A percentile compares a stretch with the other conserved stretches of the same genome.
Conservation (phyloP, 345 rosid species). For the Arabidopsis thaliana region TAIR10.1 NC_003075.7:18561001-18561500, state of each 20-base stretch:
- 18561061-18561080: slow-evolving; percentile 39
- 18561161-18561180: slow-evolving; percentile 19
- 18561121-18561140: slow-evolving; percentile 29
- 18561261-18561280: slow-evolving; percentile 57
- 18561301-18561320: slow-evolving; percentile 74
- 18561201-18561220: slow-evolving; percentile 42
- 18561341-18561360: slow-evolving; percentile 52
- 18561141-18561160: slow-evolving; percentile 32
- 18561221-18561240: slow-evolving; percentile 65
- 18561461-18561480: slow-evolving; percentile 70
- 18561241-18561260: slow-evolving; percentile 66
- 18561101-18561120: slow-evolving; percentile 43
- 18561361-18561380: slow-evolving; percentile 62
- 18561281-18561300: slow-evolving; percentile 60
- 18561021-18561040: slow-evolving; percentile 43
- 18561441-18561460: background rate
- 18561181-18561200: slow-evolving; percentile 14
- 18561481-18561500: slow-evolving; percentile 87
- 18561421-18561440: background rate
- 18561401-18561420: background rate
- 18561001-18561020: slow-evolving; percentile 32
- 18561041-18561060: slow-evolving; percentile 33
- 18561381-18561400: slow-evolving; percentile 87
- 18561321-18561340: slow-evolving; percentile 77
- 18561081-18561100: slow-evolving; percentile 34